Evolutionary conservation across 2,329 filamentous ascomycete species (phyloP).

Genomic region (Neofusicoccum cordaticola): DNA sequence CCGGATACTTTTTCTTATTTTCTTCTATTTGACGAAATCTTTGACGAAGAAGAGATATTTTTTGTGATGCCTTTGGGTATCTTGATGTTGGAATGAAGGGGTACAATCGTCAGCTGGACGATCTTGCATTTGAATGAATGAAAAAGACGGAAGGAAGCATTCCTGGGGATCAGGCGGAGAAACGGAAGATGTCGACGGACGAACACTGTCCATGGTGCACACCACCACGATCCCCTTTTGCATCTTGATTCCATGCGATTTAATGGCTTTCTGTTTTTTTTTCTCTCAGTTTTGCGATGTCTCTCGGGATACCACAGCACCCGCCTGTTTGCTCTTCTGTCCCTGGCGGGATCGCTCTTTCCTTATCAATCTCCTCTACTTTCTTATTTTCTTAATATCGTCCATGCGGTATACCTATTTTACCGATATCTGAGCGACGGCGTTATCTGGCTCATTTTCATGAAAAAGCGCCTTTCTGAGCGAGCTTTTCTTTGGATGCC

Average conservation of each 20-base stretch:
- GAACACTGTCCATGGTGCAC: not conserved
- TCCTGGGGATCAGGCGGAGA: not conserved
- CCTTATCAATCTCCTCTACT: not conserved
- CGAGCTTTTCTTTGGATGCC: too few species aligned
- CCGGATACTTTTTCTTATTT: not conserved
- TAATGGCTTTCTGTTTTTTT: not conserved
- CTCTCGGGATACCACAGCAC: conserved; percentile 5
- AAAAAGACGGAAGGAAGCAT: too few species aligned
- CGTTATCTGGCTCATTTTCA: not conserved
- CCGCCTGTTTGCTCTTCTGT: not conserved
- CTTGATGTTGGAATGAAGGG: not conserved
- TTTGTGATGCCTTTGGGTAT: not conserved
- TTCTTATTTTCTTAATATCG: not conserved
- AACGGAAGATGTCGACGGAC: not conserved
- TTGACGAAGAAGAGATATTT: not conserved
- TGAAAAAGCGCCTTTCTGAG: too few species aligned
- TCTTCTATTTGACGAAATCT: not conserved
- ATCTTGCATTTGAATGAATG: not conserved
- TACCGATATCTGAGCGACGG: not conserved
- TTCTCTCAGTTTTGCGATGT: not conserved
- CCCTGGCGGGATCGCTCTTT: not conserved
- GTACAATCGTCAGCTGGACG: not conserved
- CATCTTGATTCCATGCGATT: not conserved
- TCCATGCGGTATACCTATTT: not conserved
- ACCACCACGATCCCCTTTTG: not conserved